Evolutionary conservation across 1,284 basidiomycete genomes (phyloP), one percentile per base, ranked within the genome.

Genomic region (Jaminaea rosea): DNA sequence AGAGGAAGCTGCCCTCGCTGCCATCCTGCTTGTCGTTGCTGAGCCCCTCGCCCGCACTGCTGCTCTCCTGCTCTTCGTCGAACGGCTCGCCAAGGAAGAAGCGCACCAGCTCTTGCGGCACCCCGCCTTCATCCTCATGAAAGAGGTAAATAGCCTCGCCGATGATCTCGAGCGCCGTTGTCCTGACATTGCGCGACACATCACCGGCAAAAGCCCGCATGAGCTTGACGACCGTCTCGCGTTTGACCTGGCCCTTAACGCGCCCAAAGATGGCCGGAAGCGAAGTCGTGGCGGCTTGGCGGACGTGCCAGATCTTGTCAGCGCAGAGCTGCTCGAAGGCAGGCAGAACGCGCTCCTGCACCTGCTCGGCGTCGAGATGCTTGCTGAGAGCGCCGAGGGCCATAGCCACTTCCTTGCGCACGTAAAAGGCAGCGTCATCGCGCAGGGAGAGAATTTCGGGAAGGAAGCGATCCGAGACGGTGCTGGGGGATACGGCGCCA

Each of bases 101-200:
- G 23, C 81, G 78, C 7, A 97, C 70, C 1, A 97, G 80, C 68
- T 88, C 82, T n/a, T 80, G 72, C 1, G 92, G 92, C 15, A 76
- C 78, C 7, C 79, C 76, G 4, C 60, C 52, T 0, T 74, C 67
- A 62, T 83, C 81, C 19, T 81, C 77, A 50, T 82, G 79, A 72
- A 98, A 98, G 4, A 88, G 83, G 73, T 88, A 84, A 58, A 97
- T 83, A 23, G 92, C 82, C 73, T 97, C 92, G 5, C 92, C 93
- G 6, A 96, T 81, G 29, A 88, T 82, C 71, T 97, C 91, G 29
- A 96, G 80, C 1, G 87, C 83, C 1, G 88, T 87, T 19, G 82
- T 82, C 24, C 88, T 84, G 19, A 96, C 89, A 17, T 82, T 79
- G 4, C 82, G 76, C 21, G 81, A 80, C 28, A 82, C 79, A 68